Evolutionary conservation across 1,284 basidiomycete species (phyloP), one percentile per base, ranked within the genome.

Genomic region (Papiliotrema fonsecae): DNA sequence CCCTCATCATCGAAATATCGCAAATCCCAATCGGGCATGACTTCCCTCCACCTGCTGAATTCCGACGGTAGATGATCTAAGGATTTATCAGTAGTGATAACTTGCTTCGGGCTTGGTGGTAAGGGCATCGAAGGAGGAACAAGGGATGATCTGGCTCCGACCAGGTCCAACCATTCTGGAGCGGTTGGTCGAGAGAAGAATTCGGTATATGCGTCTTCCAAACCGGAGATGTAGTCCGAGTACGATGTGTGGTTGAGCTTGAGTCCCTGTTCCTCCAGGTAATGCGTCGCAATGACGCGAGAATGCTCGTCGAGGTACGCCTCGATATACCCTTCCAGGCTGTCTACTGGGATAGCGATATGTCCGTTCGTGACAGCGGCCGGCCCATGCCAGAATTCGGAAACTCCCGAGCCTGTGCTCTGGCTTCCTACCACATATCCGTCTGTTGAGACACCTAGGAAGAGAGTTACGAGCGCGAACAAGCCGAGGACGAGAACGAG

Each of bases 81-180:
- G 24, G 51, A 47, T 40, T 64, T 62, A 21, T 69, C 66, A 0
- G 66, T 69, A 19, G 66, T 66, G 25, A 62, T 51, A 18, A 69
- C 52, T n/a, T 60, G 59, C 16, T 58, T 51, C 2, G 64, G 64
- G 18, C 56, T 31, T 0, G 55, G 51, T 3, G 66, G 64, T 6
- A 63, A 47, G 2, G 51, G 49, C 5, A 47, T 35, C 26, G 51
- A 50, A n/a, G 66, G 63, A 16, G 63, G 62, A 7, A 55, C 46
- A 3, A 69, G 51, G 1, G 56, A 58, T 4, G 64, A 28, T 4
- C 64, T 57, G 2, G 59, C 57, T 32, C 54, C 36, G 14, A 62
- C 47, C 3, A 47, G 54, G 7, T 53, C 40, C 25, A 64, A 30
- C 46, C 51, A 68, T 6, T 53, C 41, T n/a, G 42, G 48, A 11